A percentile compares a stretch with the other conserved stretches of the same genome.
phyloP scores from a whole-genome alignment of 2,329 filamentous ascomycete species.

The Magnaporthales sp. region DNA sequence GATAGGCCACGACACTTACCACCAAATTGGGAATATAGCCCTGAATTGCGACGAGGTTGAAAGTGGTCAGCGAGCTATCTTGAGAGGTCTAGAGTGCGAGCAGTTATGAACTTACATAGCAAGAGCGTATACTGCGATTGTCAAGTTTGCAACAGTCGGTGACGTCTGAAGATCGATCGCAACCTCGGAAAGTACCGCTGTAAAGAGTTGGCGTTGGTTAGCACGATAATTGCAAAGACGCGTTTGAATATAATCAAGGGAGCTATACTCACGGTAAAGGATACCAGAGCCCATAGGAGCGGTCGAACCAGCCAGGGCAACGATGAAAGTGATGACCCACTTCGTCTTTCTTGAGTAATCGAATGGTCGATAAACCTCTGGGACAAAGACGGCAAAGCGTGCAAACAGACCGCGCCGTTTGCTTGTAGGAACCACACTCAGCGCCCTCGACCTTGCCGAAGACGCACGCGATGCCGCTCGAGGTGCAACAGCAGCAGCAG shows the following conservation, averaged over 20 bases:
- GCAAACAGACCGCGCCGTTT: slow-evolving; percentile 64
- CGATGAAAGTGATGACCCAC: slow-evolving; percentile 74
- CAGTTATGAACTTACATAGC: slow-evolving; percentile 41
- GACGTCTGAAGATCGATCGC: slow-evolving; percentile 51
- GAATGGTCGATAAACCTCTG: slow-evolving; percentile 70
- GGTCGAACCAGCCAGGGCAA: slow-evolving; percentile 67
- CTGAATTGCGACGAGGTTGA: not conserved
- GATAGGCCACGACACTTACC: slow-evolving; percentile 29
- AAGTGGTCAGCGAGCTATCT: not conserved
- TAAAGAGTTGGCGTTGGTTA: not conserved
- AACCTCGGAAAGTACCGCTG: slow-evolving; percentile 62
- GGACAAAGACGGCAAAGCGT: slow-evolving; percentile 55
- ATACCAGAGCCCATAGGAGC: slow-evolving; percentile 81
- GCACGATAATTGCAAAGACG: too few species aligned
- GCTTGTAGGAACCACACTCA: slow-evolving; percentile 31
- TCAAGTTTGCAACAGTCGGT: slow-evolving; percentile 62
- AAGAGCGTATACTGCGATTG: slow-evolving; percentile 74
- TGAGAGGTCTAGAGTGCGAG: not conserved
- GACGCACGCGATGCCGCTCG: slow-evolving; percentile 23
- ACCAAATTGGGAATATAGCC: slow-evolving; percentile 78
- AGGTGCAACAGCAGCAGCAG: too few species aligned
- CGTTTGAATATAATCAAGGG: not conserved
- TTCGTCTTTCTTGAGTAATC: slow-evolving; percentile 67
- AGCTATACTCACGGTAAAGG: slow-evolving; percentile 58
- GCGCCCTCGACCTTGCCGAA: slow-evolving; percentile 27